phyloP scores from a whole-genome alignment of 2,329 filamentous ascomycete genomes.

The Phaeoacremonium minimum region DNA sequence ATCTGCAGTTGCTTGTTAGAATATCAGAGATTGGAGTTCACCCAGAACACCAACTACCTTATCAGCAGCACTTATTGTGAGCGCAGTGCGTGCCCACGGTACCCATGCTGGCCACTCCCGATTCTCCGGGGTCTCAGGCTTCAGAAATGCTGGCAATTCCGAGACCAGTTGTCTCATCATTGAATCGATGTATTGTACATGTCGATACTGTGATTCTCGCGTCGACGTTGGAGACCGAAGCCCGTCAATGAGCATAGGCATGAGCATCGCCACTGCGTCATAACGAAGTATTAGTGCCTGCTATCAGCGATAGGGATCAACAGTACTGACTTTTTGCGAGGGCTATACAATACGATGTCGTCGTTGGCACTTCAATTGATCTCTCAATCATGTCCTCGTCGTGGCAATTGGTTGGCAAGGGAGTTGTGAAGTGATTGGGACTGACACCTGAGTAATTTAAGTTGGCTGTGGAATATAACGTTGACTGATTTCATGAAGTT shows the following conservation, averaged over 20 bases:
- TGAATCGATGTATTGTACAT: not conserved
- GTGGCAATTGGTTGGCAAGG: not conserved
- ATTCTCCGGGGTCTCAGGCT: not conserved
- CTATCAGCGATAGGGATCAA: too few species aligned
- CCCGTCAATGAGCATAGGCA: not conserved
- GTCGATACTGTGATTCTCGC: not conserved
- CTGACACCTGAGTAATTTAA: not conserved
- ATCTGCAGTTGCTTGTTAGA: not conserved
- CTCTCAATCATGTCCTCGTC: not conserved
- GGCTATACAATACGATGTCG: not conserved
- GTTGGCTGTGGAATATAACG: too few species aligned
- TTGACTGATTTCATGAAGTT: too few species aligned
- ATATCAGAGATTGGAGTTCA: not conserved
- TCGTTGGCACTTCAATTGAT: not conserved
- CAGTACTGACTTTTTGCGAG: not conserved
- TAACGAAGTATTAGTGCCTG: too few species aligned
- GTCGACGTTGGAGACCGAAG: not conserved
- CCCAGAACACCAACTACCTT: not conserved
- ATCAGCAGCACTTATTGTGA: not conserved
- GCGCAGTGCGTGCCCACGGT: not conserved
- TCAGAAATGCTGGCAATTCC: not conserved
- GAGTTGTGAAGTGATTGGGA: not conserved
- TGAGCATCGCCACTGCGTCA: not conserved
- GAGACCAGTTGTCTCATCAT: not conserved
- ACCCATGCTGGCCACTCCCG: not conserved